Evolutionary conservation across 306 rosid species (phyloP).

Genomic region (Acacia confusa): DNA sequence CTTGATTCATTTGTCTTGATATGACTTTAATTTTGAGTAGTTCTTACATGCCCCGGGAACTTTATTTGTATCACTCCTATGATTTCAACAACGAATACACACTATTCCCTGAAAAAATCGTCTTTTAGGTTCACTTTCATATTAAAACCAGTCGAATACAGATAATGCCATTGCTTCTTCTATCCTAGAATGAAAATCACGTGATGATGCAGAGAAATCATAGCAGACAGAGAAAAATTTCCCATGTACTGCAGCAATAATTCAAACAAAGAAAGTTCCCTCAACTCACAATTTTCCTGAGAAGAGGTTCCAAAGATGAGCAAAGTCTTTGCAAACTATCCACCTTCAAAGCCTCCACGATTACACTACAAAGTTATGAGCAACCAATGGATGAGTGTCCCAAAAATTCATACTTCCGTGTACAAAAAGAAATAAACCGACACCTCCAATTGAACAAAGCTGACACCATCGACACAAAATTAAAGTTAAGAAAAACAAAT

Average conservation of each 20-base stretch:
- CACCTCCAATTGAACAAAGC: conserved; percentile 23
- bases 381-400: conserved; percentile 31
- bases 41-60: background rate
- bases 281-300: conserved; percentile 81
- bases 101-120: background rate
- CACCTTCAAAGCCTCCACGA: conserved; percentile 87
- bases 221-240: conserved; percentile 10
- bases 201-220: conserved; percentile 1
- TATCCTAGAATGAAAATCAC: background rate
- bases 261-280: background rate
- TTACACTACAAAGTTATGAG: conserved; percentile 57
- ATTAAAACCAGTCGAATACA: background rate
- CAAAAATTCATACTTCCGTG: conserved; percentile 22
- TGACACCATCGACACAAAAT: background rate
- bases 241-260: background rate
- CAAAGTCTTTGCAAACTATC: conserved; percentile 83
- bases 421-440: conserved; percentile 3
- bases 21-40: background rate
- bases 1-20: background rate
- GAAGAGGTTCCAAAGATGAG: conserved; percentile 85
- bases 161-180: background rate
- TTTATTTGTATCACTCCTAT: background rate
- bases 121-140: background rate
- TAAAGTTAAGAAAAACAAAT: background rate
- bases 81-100: background rate